These are phyloP conservation scores for Scenedesmus sp. DNA, from an alignment of 163 green algal species.

Conservation along the genomic window DNA sequence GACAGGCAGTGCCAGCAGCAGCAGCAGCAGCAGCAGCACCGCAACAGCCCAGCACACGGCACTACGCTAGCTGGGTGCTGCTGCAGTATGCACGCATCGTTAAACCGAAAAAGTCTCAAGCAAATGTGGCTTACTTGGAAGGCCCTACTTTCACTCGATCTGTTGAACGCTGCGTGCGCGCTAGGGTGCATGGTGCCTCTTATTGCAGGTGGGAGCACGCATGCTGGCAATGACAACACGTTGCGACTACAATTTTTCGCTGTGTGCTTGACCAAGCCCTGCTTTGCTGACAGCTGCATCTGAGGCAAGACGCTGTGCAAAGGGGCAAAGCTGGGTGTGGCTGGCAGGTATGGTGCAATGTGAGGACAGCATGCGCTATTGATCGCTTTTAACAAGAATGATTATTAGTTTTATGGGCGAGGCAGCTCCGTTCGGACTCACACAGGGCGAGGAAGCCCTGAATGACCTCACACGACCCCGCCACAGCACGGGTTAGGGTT, in stretches of 20 bases:
- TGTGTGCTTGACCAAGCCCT: neutral
- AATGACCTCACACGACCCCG: too few relatives aligned
- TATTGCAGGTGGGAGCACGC: neutral
- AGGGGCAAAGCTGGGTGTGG: neutral
- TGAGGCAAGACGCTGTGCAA: neutral
- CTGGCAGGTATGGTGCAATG: neutral
- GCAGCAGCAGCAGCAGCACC: neutral
- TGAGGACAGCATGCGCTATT: too few relatives aligned
- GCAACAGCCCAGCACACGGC: neutral
- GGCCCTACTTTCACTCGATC: neutral
- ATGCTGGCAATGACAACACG: neutral
- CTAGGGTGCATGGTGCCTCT: neutral
- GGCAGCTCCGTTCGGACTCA: too few relatives aligned
- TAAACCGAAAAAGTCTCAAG: neutral
- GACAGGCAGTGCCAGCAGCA: neutral
- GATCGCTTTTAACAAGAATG: too few relatives aligned
- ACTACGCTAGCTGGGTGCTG: neutral
- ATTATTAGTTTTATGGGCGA: too few relatives aligned
- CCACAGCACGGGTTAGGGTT: too few relatives aligned
- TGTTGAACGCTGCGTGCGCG: neutral
- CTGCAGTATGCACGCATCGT: neutral
- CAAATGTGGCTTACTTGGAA: neutral
- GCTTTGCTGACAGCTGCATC: constrained; percentile 15
- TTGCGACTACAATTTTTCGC: neutral
- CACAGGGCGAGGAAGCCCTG: too few relatives aligned